Conservation (phyloP, 257 asterid genomes). For the Gentiana macrophylla region DNA sequence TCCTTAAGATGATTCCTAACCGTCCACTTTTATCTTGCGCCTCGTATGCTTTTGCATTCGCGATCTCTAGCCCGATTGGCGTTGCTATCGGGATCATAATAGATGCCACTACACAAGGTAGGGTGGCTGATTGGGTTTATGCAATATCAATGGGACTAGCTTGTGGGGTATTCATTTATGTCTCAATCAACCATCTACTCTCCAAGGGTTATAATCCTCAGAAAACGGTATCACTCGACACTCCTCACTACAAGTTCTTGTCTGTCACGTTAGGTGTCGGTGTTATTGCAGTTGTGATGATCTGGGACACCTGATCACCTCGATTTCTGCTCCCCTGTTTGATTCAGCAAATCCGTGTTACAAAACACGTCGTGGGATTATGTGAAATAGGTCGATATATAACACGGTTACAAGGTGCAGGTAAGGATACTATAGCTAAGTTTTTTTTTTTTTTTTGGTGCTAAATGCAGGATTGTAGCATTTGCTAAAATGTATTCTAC, state of each 20-base stretch:
- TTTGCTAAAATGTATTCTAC: no score
- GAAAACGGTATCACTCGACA: constrained; percentile 29
- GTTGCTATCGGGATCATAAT: constrained; percentile 74
- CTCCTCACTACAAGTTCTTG: constrained; percentile 43
- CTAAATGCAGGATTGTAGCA: no score
- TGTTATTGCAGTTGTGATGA: constrained; percentile 85
- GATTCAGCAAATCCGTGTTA: not conserved
- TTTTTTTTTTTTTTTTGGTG: no score
- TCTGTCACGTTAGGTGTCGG: constrained; percentile 68
- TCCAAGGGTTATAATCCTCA: constrained; percentile 57
- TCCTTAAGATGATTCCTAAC: constrained; percentile 75
- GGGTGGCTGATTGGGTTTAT: constrained; percentile 75
- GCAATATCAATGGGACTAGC: constrained; percentile 91
- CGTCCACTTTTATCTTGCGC: constrained; percentile 66
- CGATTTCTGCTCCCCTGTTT: not conserved
- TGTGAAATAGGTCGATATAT: no score
- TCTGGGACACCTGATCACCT: constrained; percentile 71
- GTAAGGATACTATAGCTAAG: no score
- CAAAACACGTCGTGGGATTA: no score
- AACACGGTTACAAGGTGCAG: not conserved
- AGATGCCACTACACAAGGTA: constrained; percentile 69
- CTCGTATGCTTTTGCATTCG: constrained; percentile 73
- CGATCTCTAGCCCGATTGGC: constrained; percentile 76
- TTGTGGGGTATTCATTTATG: constrained; percentile 79
- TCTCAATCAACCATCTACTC: constrained; percentile 69